phyloP scores from a whole-genome alignment of 2,329 filamentous ascomycete genomes.

The Cordyceps cicadae region DNA sequence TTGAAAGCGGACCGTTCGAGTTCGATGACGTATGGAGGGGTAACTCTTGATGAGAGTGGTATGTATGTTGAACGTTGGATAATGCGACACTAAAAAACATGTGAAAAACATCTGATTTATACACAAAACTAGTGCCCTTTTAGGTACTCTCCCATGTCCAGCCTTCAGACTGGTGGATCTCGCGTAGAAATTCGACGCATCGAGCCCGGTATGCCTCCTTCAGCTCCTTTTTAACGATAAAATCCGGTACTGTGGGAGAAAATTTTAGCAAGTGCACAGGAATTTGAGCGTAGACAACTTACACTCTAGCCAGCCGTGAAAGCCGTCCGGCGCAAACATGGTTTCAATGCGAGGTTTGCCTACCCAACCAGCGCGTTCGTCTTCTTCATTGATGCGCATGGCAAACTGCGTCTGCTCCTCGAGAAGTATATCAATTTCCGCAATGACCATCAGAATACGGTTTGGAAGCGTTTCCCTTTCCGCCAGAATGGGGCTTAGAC shows the following conservation, averaged over 20 bases:
- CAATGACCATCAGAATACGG: conserved; percentile 31
- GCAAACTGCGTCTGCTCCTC: conserved; percentile 32
- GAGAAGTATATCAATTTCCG: conserved; percentile 32
- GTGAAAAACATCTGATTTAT: background rate
- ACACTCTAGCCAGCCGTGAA: conserved; percentile 24
- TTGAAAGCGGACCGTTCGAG: too few relatives aligned
- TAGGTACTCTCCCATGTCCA: background rate
- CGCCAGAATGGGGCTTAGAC: conserved; percentile 30
- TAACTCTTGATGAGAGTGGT: background rate
- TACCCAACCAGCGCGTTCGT: conserved; percentile 10
- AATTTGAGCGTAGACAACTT: conserved; percentile 2
- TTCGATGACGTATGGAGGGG: background rate
- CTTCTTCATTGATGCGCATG: conserved; percentile 23
- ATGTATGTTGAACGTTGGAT: background rate
- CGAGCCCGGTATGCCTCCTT: conserved; percentile 14
- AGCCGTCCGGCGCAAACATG: conserved; percentile 18
- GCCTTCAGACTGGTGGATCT: conserved; percentile 10
- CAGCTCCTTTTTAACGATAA: conserved; percentile 13
- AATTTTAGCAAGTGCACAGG: background rate
- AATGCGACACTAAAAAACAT: background rate
- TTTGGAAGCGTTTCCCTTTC: conserved; percentile 26
- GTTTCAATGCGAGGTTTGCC: conserved; percentile 17
- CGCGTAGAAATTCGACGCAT: conserved; percentile 15
- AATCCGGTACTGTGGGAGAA: conserved; percentile 15
- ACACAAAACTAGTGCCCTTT: background rate